Evolutionary conservation across 2,329 filamentous ascomycete species (phyloP), one percentile per base, ranked within the genome.

Genomic region (Hortaea sp.): DNA sequence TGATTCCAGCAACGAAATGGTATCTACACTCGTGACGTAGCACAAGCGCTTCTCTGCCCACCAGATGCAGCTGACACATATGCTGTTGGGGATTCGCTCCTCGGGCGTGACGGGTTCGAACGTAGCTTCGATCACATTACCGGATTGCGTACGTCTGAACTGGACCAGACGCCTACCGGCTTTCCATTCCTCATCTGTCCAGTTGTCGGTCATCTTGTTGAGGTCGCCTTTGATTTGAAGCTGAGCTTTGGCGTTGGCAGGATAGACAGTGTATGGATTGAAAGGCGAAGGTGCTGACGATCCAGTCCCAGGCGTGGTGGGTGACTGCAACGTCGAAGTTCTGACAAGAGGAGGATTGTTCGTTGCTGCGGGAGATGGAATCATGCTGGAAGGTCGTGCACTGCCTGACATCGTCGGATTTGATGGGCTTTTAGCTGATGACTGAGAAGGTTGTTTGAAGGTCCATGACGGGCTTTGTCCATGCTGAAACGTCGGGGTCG

Each of bases 21-120:
- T 95, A 66, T 98, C 92, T 12, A 98, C 92, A 44, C 89, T 95
- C 2, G 92, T 97, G 45, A 97, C 88, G 64, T 82, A 97, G 66
- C 84, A 95, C 59, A 94, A 86, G 41, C 81, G 73, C 68, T 88
- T 94, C 67, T 94, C 88, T 48, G 84, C 84, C 92, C 92, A 98
- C 74, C 82, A 89, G 61, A 98, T 98, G 72, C 92, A 98, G 67
- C 89, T 95, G 63, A 98, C 87, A 68, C 88, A 95, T 50, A 94
- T 90, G 67, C 84, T 88, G 69, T 90, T 85, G 2, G 82, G 79
- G 1, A 83, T 79, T 20, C 88, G 80, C 51, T 95, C 85, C 58
- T 88, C 85, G 10, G 81, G 79, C 11, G 85, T 75, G 41, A 95
- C 82, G 0, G 88, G 74, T 42, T 82, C 79, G 69, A 97, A 97